Percentiles rank a stretch among this genome's conserved stretches.
Evolutionary conservation across 2,329 filamentous ascomycete genomes (phyloP).

Genomic region (Verticillium tricorpus): DNA sequence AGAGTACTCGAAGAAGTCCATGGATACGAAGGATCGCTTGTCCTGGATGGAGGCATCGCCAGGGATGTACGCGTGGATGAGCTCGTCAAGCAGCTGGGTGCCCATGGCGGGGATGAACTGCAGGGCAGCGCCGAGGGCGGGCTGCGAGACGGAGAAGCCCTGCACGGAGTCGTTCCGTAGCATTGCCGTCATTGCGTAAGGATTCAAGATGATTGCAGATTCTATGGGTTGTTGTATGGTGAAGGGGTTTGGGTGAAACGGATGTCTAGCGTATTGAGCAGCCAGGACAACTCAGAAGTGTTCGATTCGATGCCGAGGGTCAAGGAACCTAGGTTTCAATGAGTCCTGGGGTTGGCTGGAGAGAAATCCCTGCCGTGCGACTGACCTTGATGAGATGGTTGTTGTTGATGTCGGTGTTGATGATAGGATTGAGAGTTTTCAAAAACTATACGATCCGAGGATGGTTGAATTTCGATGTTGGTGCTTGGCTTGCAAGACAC

Average conservation of each 20-base stretch:
- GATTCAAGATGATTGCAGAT: background rate
- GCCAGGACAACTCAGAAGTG: background rate
- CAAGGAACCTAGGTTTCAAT: background rate
- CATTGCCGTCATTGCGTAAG: constrained; percentile 27
- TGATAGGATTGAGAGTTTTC: background rate
- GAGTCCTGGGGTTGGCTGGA: background rate
- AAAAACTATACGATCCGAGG: background rate
- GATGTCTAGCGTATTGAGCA: background rate
- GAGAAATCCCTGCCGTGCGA: background rate
- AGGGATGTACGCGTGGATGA: constrained; percentile 54
- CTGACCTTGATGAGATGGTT: background rate
- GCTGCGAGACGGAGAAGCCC: constrained; percentile 59
- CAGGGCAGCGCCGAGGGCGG: constrained; percentile 49
- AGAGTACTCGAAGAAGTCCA: constrained; percentile 55
- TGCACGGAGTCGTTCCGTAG: constrained; percentile 31
- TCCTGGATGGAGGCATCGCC: constrained; percentile 49
- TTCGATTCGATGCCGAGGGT: background rate
- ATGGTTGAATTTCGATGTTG: background rate
- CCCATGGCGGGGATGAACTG: constrained; percentile 65
- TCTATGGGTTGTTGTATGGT: background rate
- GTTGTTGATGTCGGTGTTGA: background rate
- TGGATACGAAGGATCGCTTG: constrained; percentile 52
- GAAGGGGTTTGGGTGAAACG: background rate
- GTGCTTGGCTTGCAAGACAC: background rate
- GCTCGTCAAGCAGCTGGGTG: constrained; percentile 53